Evolutionary conservation across 208 protist species (phyloP).

Genomic region (Zelonia costaricensis): DNA sequence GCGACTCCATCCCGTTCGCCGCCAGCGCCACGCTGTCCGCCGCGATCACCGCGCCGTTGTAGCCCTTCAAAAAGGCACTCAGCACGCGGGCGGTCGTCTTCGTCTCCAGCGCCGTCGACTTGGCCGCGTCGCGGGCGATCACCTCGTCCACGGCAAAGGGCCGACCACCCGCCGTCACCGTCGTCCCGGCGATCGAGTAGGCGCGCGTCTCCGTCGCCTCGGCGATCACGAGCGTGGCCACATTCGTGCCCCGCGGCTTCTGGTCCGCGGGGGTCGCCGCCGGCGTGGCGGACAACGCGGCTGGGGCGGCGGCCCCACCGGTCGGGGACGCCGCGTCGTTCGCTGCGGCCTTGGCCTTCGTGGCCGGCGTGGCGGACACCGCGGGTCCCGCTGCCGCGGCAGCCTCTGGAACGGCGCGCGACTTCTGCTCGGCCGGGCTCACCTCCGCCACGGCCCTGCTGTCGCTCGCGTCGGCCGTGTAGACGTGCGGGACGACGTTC

Average conservation of each 20-base stretch:
- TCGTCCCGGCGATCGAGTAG: constrained; percentile 24
- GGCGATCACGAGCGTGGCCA: constrained; percentile 31
- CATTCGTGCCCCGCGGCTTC: constrained; percentile 26
- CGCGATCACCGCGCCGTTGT: constrained; percentile 49
- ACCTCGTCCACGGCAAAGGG: constrained; percentile 51
- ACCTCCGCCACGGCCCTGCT: not conserved
- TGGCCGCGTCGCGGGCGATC: constrained; percentile 18
- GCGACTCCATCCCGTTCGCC: constrained; percentile 30
- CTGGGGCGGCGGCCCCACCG: not conserved
- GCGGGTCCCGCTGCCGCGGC: not conserved
- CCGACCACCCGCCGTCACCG: constrained; percentile 26
- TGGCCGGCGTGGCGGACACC: not conserved
- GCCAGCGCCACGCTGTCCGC: constrained; percentile 29
- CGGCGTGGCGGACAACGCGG: not conserved
- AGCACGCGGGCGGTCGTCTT: constrained; percentile 30
- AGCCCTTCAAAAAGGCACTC: constrained; percentile 44
- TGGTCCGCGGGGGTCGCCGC: not conserved
- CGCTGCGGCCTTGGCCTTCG: not conserved
- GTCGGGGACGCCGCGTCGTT: not conserved
- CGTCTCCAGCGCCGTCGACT: constrained; percentile 14
- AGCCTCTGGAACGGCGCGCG: not conserved
- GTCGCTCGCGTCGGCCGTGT: constrained; percentile 20
- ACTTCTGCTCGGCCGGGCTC: not conserved
- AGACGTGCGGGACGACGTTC: constrained; percentile 36
- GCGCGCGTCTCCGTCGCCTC: constrained; percentile 22